Base-by-base conservation (phyloP, 2,329 filamentous ascomycete genomes). In the Coniella vitis region DNA sequence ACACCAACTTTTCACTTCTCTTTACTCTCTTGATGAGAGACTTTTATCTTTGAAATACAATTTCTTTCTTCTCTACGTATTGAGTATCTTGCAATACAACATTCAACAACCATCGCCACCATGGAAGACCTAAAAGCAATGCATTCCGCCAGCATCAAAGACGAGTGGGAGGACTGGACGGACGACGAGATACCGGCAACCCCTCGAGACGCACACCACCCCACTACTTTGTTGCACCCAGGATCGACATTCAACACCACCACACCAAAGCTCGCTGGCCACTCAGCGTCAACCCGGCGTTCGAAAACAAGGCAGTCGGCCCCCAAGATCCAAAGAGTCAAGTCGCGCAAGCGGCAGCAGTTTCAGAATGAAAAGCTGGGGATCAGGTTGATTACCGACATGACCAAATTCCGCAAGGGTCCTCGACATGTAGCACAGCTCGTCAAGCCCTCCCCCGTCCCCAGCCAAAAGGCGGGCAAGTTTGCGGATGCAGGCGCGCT, bases 331-430 rank as follows among this genome's bases (percentile, higher is more conserved):
- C 65, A 62, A 38, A 68, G 76, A 8, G 61, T 76, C 19, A 83
- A 75, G 60, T 86, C 82, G 3, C 75, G 75, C 47, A 73, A 75
- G 25, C 72, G 81, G 45, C 81, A 85, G 58, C 79, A 78, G 58
- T 72, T 73, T 19, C 72, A 82, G 60, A 79, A 83, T 62, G 71
- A 74, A 48, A 73, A 75, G 64, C 78, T 77, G 8, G 81, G 81
- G 12, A 86, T 87, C 59, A 83, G 72, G 54, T 63, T 89, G 17
- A 80, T 87, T 55, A 90, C 86, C 2, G 83, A 83, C 60, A 83
- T 87, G 70, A 69, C 79, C 53, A 69, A 64, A 53, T 71, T 71
- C 61, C 77, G 67, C 21, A 59, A 56, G 40, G 68, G 69, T 22
- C 64, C 62, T 55, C 72, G 60, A 61, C 72, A 64, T 55, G 62